These are phyloP conservation scores for Populus nigra DNA, from an alignment of 345 rosid species.

Conservation along the genomic window DNA sequence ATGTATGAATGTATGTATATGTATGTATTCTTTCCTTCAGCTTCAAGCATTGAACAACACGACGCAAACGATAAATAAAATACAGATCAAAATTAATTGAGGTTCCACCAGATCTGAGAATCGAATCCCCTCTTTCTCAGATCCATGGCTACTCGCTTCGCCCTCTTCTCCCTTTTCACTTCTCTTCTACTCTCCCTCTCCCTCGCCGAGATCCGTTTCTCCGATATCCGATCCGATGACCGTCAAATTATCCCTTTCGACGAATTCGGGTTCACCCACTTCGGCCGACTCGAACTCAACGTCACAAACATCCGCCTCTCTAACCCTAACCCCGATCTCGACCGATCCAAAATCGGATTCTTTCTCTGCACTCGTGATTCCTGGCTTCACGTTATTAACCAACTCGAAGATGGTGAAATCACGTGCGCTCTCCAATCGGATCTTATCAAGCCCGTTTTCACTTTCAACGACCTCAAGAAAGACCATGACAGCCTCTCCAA, in stretches of 20 bases:
- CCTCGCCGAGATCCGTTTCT: constrained; percentile 62
- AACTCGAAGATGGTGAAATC: constrained; percentile 69
- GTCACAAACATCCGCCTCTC: constrained; percentile 54
- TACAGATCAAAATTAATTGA: background rate
- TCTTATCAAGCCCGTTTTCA: constrained; percentile 55
- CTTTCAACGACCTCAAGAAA: constrained; percentile 55
- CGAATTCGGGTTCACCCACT: constrained; percentile 86
- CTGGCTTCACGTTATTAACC: constrained; percentile 73
- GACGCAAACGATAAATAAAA: background rate
- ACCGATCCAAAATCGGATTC: constrained; percentile 73
- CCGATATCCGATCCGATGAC: constrained; percentile 72
- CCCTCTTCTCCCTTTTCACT: constrained; percentile 17
- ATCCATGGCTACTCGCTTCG: constrained; percentile 39
- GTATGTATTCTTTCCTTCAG: background rate
- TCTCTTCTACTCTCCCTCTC: constrained; percentile 29
- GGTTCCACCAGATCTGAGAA: constrained; percentile 8
- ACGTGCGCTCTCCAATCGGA: constrained; percentile 71
- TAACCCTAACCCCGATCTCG: constrained; percentile 52
- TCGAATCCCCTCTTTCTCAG: background rate
- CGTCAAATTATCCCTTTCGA: constrained; percentile 73
- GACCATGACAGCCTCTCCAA: constrained; percentile 20
- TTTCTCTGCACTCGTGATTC: constrained; percentile 88
- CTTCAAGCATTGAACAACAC: too few relatives aligned
- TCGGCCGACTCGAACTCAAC: constrained; percentile 76
- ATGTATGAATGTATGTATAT: too few relatives aligned